Conservation (phyloP, 2,329 filamentous ascomycete genomes). For the Aspergillus piperis region DNA sequence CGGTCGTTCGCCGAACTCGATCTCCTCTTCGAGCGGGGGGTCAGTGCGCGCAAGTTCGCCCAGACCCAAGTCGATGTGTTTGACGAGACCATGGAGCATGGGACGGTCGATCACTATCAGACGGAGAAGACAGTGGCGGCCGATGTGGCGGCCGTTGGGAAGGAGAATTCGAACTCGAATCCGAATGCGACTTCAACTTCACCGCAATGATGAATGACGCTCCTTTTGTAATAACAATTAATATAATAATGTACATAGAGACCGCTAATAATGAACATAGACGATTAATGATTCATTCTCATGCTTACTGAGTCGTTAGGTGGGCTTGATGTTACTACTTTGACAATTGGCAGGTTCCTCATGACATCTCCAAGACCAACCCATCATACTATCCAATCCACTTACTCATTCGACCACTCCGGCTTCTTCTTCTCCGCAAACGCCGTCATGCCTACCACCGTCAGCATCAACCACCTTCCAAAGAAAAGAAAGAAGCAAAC, state of each 20-base stretch:
- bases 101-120: conserved; percentile 33
- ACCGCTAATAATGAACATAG: conserved; percentile 21
- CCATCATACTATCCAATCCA: too few relatives aligned
- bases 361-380: too few relatives aligned
- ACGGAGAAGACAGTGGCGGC: conserved; percentile 52
- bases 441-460: conserved; percentile 70
- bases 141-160: conserved; percentile 58
- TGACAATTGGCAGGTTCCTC: neutral
- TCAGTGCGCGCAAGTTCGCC: conserved; percentile 73
- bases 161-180: conserved; percentile 23
- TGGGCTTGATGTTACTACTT: neutral
- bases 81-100: conserved; percentile 37
- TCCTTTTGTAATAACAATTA: conserved; percentile 10
- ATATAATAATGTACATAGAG: conserved; percentile 22
- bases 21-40: conserved; percentile 72
- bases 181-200: neutral
- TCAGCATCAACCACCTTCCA: conserved; percentile 12
- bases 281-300: conserved; percentile 15
- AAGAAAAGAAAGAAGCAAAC: conserved; percentile 18
- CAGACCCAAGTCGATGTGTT: conserved; percentile 59
- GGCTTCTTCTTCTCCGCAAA: conserved; percentile 95
- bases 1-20: conserved; percentile 86
- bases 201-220: neutral
- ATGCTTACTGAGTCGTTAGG: neutral
- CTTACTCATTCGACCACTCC: conserved; percentile 74